These are phyloP conservation scores for Hanseniaspora clermontiae DNA, from an alignment of 805 yeast genomes.

Conservation along the genomic window DNA sequence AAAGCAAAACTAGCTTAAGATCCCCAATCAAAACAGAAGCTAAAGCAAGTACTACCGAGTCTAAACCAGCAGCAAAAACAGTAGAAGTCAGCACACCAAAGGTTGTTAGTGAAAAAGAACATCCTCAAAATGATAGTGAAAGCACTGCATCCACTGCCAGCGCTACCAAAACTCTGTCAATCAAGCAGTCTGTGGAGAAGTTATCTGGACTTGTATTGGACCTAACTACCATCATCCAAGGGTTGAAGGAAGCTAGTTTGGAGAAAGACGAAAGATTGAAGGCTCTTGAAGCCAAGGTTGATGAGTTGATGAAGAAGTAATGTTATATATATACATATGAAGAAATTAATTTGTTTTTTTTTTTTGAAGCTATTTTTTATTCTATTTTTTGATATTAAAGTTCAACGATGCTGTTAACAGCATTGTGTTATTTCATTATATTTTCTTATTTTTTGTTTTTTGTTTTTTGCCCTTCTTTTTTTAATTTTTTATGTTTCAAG, in stretches of 20 bases:
- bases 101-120: too few species aligned
- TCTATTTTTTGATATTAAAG: too few species aligned
- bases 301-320: constrained; percentile 35
- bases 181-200: constrained; percentile 60
- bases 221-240: constrained; percentile 44
- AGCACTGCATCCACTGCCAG: background rate
- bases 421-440: too few species aligned
- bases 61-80: too few species aligned
- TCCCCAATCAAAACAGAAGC: constrained; percentile 16
- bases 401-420: too few species aligned
- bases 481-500: too few species aligned
- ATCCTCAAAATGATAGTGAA: too few species aligned
- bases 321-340: background rate
- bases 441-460: too few species aligned
- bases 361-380: too few species aligned
- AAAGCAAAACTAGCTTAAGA: constrained; percentile 14
- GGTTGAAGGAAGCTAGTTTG: constrained; percentile 40
- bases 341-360: background rate
- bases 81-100: too few species aligned
- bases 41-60: constrained; percentile 11
- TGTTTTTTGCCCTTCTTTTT: too few species aligned
- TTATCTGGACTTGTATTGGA: constrained; percentile 44
- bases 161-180: constrained; percentile 41
- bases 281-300: constrained; percentile 49
- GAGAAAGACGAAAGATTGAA: constrained; percentile 54